Evolutionary conservation across 192 early-diverging fungal genomes (phyloP).

Genomic region (Funneliformis mosseae): DNA sequence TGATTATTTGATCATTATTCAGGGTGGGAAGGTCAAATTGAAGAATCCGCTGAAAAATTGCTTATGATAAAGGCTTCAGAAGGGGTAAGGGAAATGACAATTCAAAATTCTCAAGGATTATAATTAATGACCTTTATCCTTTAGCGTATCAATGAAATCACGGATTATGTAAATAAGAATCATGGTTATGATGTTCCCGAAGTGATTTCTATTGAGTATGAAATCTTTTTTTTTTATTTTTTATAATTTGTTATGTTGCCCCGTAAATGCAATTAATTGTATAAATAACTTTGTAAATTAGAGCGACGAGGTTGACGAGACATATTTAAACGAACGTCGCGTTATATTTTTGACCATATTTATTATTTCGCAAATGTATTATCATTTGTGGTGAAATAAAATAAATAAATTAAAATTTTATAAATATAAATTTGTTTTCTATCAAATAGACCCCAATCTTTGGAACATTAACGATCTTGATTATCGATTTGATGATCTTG

Average conservation of each 20-base stretch:
- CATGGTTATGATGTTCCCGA: slow-evolving; percentile 11
- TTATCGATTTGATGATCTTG: no score
- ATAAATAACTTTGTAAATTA: not conserved
- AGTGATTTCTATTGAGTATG: slow-evolving; percentile 23
- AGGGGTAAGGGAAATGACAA: not conserved
- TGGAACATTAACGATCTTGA: no score
- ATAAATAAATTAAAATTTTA: no score
- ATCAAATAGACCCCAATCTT: no score
- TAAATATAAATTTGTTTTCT: no score
- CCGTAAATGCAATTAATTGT: not conserved
- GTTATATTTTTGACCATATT: no score
- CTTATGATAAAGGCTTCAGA: slow-evolving; percentile 16
- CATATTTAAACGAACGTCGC: not conserved
- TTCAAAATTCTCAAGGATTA: not conserved
- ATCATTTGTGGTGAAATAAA: no score
- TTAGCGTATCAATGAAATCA: slow-evolving; percentile 10
- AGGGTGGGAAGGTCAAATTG: slow-evolving; percentile 22
- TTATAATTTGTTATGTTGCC: not conserved
- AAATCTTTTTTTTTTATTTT: not conserved
- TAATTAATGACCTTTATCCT: not conserved
- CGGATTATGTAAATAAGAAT: slow-evolving; percentile 29
- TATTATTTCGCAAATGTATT: no score
- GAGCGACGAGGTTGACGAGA: not conserved
- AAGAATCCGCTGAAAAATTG: slow-evolving; percentile 10
- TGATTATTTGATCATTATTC: not conserved